A percentile compares a stretch with the other conserved stretches of the same genome.
These are phyloP conservation scores for Malassezia restricta DNA, from an alignment of 1,284 basidiomycete genomes.

Conservation along the genomic window DNA sequence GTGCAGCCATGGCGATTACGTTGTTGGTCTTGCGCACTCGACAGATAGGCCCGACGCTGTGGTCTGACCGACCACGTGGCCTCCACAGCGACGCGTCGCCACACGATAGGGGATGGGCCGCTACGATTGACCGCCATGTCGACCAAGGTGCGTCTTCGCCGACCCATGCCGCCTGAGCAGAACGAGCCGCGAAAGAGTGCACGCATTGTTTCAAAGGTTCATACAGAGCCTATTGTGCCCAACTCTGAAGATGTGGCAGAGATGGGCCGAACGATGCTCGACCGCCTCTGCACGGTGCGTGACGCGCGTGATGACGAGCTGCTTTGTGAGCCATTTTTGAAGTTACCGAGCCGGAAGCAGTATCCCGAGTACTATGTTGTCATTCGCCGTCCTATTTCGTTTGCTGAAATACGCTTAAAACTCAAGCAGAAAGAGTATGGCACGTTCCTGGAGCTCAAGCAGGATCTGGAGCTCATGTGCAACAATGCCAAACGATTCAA, in stretches of 20 bases:
- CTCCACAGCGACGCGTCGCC: not conserved
- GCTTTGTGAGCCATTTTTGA: conserved; percentile 62
- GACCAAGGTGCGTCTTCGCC: not conserved
- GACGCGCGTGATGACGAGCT: conserved; percentile 34
- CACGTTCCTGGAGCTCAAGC: conserved; percentile 59
- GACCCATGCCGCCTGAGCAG: not conserved
- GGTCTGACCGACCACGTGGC: conserved; percentile 7
- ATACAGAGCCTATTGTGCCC: not conserved
- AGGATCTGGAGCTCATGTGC: conserved; percentile 75
- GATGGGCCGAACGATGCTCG: conserved; percentile 18
- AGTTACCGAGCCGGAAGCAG: conserved; percentile 60
- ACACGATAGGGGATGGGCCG: not conserved
- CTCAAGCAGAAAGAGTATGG: conserved; percentile 58
- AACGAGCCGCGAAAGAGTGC: conserved; percentile 11
- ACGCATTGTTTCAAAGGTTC: not conserved
- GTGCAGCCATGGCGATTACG: not conserved
- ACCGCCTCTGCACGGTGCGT: conserved; percentile 18
- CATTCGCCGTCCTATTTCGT: conserved; percentile 70
- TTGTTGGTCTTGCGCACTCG: no score
- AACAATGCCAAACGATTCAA: conserved; percentile 83
- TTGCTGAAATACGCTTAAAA: conserved; percentile 64
- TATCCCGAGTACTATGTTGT: conserved; percentile 87
- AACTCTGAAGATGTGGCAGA: not conserved
- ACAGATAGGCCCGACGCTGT: not conserved
- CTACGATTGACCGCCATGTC: not conserved